A percentile compares a stretch with the other conserved stretches of the same genome.
phyloP scores from a whole-genome alignment of 441 rosid species.

The Daphne laureola region DNA sequence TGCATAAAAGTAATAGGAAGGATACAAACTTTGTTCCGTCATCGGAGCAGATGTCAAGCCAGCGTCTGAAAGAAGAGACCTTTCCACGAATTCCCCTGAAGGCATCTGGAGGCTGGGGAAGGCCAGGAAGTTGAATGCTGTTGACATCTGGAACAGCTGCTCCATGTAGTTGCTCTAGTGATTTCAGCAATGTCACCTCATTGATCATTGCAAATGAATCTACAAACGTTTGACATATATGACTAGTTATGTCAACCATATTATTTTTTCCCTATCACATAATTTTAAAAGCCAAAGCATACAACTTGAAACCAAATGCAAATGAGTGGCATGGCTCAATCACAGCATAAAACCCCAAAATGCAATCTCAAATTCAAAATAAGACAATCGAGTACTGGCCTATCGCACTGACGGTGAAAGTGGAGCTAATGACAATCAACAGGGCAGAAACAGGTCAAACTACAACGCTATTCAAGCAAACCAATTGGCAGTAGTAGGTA shows the following conservation, averaged over 20 bases:
- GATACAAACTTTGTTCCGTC: conserved; percentile 63
- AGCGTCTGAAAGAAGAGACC: conserved; percentile 58
- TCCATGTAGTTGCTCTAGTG: conserved; percentile 53
- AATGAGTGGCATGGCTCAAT: too few species aligned
- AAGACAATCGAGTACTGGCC: too few species aligned
- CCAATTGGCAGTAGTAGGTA: too few species aligned
- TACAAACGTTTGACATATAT: conserved; percentile 23
- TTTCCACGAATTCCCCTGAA: conserved; percentile 84
- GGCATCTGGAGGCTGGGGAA: conserved; percentile 74
- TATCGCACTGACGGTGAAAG: too few species aligned
- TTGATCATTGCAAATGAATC: conserved; percentile 51
- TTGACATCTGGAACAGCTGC: conserved; percentile 44
- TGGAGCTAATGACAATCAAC: too few species aligned
- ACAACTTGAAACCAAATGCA: too few species aligned
- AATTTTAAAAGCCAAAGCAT: too few species aligned
- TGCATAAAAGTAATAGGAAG: conserved; percentile 3
- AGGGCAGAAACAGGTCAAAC: too few species aligned
- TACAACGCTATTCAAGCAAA: too few species aligned
- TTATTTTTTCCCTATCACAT: too few species aligned
- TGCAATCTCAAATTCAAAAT: too few species aligned
- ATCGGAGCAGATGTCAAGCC: conserved; percentile 89
- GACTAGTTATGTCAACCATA: conserved; percentile 8
- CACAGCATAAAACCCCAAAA: too few species aligned
- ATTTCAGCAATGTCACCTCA: conserved; percentile 42
- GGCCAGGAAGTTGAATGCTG: conserved; percentile 55